Percentiles rank a stretch among this genome's conserved stretches.
Conservation (phyloP, 495 filamentous ascomycete genomes). For the Chaetomium tenue region DNA sequence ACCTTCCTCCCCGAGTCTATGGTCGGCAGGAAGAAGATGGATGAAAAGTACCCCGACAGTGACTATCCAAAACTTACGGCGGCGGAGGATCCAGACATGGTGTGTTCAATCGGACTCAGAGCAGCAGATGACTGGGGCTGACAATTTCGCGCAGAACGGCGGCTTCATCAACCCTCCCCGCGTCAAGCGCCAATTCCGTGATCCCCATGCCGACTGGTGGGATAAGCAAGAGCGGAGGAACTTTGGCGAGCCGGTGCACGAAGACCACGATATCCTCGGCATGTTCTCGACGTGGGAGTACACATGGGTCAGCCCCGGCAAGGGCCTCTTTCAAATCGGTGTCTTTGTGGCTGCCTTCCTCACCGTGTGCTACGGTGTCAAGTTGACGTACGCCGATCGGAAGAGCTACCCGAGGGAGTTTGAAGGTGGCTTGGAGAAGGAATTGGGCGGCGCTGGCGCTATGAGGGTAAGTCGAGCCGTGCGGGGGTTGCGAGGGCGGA, state of each 20-base stretch:
- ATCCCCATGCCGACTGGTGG: conserved; percentile 95
- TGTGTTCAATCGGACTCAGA: conserved; percentile 33
- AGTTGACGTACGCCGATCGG: conserved; percentile 80
- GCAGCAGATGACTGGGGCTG: conserved; percentile 24
- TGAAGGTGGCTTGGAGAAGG: conserved; percentile 76
- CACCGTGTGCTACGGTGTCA: conserved; percentile 68
- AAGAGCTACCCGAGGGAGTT: conserved; percentile 74
- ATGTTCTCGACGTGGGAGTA: conserved; percentile 89
- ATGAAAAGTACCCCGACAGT: conserved; percentile 49
- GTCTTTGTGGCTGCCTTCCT: conserved; percentile 68
- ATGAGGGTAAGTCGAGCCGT: conserved; percentile 43
- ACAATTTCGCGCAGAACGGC: conserved; percentile 65
- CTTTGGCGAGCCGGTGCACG: conserved; percentile 92
- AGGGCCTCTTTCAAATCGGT: conserved; percentile 70
- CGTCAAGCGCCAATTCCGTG: conserved; percentile 82
- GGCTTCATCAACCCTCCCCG: conserved; percentile 85
- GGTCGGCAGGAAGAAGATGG: conserved; percentile 41
- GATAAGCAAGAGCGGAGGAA: conserved; percentile 95
- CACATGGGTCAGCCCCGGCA: conserved; percentile 71
- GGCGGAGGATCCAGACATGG: conserved; percentile 74
- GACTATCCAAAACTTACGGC: conserved; percentile 58
- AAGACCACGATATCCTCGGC: conserved; percentile 94
- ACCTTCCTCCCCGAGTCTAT: conserved; percentile 48
- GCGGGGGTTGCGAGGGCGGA: neutral
- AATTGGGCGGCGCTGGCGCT: conserved; percentile 70